Conservation (phyloP, 2,329 filamentous ascomycete species). For the Alternaria triticimaculans region DNA sequence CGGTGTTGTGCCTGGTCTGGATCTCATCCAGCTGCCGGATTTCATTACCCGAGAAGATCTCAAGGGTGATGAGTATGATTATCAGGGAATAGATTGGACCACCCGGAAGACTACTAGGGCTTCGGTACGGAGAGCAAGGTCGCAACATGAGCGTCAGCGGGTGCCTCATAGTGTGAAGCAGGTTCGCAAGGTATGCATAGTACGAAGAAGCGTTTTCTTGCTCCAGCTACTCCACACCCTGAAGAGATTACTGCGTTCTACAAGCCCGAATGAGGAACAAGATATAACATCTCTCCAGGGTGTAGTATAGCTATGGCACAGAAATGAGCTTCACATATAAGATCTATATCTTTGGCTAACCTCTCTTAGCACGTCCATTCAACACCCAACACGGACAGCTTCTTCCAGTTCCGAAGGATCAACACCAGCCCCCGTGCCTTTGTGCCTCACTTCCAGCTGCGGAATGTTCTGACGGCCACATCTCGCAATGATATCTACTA, state of each 20-base stretch:
- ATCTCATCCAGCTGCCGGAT: conserved; percentile 31
- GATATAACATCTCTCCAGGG: not conserved
- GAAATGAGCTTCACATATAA: not conserved
- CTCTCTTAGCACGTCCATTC: conserved; percentile 16
- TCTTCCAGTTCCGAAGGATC: conserved; percentile 58
- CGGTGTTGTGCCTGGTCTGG: conserved; percentile 25
- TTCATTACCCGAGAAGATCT: conserved; percentile 41
- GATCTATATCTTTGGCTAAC: conserved; percentile 11
- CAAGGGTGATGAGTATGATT: conserved; percentile 45
- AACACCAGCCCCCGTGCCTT: conserved; percentile 57
- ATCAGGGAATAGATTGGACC: conserved; percentile 49
- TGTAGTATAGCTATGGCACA: not conserved
- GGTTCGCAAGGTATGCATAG: conserved; percentile 27
- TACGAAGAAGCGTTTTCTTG: not conserved
- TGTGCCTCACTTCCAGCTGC: conserved; percentile 66
- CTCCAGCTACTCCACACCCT: not conserved
- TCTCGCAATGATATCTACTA: conserved; percentile 64
- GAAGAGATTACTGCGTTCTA: too few relatives aligned
- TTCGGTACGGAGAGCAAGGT: conserved; percentile 32
- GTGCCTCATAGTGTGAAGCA: conserved; percentile 23
- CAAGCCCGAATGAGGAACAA: not conserved
- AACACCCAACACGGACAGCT: conserved; percentile 52
- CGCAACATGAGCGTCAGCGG: conserved; percentile 28
- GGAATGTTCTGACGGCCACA: conserved; percentile 62
- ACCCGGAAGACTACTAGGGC: conserved; percentile 37